These are phyloP conservation scores for Fusarium vanettenii DNA, from an alignment of 2,329 filamentous ascomycete species.

Conservation along the genomic window DNA sequence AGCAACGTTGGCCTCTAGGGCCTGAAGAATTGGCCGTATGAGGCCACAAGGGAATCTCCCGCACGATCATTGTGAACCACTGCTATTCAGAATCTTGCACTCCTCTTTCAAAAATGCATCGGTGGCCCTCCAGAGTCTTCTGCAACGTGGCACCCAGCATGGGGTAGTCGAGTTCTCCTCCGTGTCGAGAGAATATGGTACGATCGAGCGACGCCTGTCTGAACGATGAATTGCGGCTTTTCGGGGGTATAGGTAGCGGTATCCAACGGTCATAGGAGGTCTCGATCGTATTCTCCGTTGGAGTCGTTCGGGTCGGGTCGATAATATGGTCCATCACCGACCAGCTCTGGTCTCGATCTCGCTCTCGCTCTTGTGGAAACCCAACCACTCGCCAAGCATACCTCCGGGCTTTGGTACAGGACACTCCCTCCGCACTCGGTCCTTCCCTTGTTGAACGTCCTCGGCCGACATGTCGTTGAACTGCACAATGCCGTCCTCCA, in stretches of 20 bases:
- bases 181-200: neutral
- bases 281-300: neutral
- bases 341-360: conserved; percentile 34
- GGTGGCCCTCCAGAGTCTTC: neutral
- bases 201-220: neutral
- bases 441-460: conserved; percentile 47
- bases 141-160: neutral
- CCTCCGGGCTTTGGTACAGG: conserved; percentile 92
- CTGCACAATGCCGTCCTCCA: conserved; percentile 61
- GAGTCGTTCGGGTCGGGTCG: neutral
- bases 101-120: neutral
- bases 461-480: conserved; percentile 56
- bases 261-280: neutral
- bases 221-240: neutral
- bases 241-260: neutral
- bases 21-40: neutral
- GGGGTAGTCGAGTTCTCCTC: neutral
- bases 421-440: conserved; percentile 76
- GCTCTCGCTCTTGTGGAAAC: conserved; percentile 64
- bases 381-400: conserved; percentile 79
- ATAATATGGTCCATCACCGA: conserved; percentile 39
- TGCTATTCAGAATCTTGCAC: neutral
- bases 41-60: neutral
- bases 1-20: conserved; percentile 18
- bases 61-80: neutral